phyloP scores from a whole-genome alignment of 2,329 filamentous ascomycete genomes.

The Clonostachys rosea region DNA sequence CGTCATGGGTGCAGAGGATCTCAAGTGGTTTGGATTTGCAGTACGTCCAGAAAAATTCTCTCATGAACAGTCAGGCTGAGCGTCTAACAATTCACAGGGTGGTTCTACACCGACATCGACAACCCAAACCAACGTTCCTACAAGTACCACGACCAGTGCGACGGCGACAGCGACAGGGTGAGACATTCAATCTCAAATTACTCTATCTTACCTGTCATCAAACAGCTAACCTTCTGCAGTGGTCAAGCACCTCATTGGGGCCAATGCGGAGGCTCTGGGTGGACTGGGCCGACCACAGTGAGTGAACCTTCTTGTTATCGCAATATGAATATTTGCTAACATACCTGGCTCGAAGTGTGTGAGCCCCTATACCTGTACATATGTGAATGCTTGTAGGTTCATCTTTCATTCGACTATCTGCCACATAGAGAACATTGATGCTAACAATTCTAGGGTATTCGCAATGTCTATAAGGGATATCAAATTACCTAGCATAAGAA shows the following conservation, averaged over 20 bases:
- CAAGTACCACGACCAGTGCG: background rate
- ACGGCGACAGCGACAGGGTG: background rate
- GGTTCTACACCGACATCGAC: background rate
- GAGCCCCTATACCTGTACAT: background rate
- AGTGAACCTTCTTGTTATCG: background rate
- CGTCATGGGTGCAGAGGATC: constrained; percentile 16
- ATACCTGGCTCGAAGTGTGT: background rate
- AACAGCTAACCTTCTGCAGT: background rate
- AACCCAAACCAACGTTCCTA: background rate
- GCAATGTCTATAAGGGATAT: background rate
- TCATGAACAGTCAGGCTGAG: too few relatives aligned
- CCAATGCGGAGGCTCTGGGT: background rate
- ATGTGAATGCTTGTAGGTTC: background rate
- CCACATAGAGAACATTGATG: background rate
- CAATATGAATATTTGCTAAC: background rate
- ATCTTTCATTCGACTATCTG: background rate
- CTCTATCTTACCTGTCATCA: background rate
- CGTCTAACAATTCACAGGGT: too few relatives aligned
- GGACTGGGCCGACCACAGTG: background rate
- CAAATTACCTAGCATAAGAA: background rate
- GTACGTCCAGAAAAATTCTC: background rate
- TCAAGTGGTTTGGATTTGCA: constrained; percentile 14
- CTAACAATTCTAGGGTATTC: background rate
- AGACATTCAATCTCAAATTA: background rate
- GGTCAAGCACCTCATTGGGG: background rate